Evolutionary conservation across 2,329 filamentous ascomycete species (phyloP).

Genomic region (Metarhizium anisopliae): DNA sequence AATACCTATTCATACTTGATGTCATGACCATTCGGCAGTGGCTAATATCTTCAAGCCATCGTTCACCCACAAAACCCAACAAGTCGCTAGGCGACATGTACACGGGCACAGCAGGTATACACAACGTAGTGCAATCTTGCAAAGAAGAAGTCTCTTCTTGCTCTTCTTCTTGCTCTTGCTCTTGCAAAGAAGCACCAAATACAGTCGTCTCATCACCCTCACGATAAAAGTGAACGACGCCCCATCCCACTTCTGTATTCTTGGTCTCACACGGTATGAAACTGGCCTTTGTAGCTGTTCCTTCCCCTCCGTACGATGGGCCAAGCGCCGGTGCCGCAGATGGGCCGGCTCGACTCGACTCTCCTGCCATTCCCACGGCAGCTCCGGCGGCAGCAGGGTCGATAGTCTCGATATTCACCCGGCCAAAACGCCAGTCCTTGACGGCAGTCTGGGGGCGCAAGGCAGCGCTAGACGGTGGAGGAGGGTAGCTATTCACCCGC

Average conservation of each 20-base stretch:
- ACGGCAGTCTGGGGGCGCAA: constrained; percentile 40
- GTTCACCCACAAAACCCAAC: constrained; percentile 81
- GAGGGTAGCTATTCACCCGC: constrained; percentile 31
- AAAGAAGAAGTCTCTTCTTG: constrained; percentile 19
- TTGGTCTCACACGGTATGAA: constrained; percentile 63
- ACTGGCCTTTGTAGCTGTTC: constrained; percentile 72
- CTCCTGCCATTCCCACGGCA: constrained; percentile 22
- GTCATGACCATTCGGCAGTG: constrained; percentile 95
- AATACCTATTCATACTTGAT: constrained; percentile 78
- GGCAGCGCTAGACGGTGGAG: constrained; percentile 32
- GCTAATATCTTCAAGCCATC: constrained; percentile 75
- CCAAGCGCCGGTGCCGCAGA: constrained; percentile 44
- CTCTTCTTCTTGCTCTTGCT: constrained; percentile 10
- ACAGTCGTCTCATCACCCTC: constrained; percentile 67
- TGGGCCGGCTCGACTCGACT: constrained; percentile 32
- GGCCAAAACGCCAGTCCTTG: constrained; percentile 73
- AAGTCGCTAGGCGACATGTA: constrained; percentile 91
- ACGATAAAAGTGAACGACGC: constrained; percentile 87
- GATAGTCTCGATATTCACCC: constrained; percentile 71
- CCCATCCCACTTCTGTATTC: constrained; percentile 78
- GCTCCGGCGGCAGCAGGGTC: constrained; percentile 42
- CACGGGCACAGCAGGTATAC: constrained; percentile 87
- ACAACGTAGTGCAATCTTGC: constrained; percentile 77
- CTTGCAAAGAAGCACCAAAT: constrained; percentile 15
- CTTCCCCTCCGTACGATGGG: constrained; percentile 47